A percentile compares a stretch with the other conserved stretches of the same genome.
Evolutionary conservation across 2,329 filamentous ascomycete species (phyloP).

Genomic region (Colletotrichum chlorophyti): DNA sequence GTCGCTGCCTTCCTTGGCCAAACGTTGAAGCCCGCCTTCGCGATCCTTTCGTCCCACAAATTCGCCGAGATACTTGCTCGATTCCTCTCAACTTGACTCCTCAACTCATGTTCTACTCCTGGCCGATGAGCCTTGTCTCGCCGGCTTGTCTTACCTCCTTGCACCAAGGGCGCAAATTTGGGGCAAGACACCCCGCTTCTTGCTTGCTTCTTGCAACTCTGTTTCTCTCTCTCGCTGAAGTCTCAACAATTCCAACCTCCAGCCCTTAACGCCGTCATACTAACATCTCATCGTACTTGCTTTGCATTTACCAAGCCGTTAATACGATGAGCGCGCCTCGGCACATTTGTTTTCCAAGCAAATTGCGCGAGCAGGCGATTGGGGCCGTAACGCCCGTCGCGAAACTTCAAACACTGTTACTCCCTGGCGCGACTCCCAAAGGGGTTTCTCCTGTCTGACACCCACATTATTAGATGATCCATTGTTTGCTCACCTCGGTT

Average conservation of each 20-base stretch:
- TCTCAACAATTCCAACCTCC: too few species aligned
- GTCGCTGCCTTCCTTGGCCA: background rate
- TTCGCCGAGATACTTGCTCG: conserved; percentile 16
- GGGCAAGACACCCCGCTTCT: background rate
- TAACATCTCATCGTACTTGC: background rate
- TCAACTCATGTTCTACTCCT: background rate
- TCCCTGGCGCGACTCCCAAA: background rate
- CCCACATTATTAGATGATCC: background rate
- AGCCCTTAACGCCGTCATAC: too few species aligned
- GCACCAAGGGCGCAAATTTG: too few species aligned
- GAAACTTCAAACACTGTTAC: conserved; percentile 20
- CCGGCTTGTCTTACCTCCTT: background rate
- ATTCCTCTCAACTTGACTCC: background rate
- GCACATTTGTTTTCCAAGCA: background rate
- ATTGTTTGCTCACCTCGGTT: conserved; percentile 14
- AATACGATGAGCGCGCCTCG: background rate
- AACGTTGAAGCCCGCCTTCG: conserved; percentile 13
- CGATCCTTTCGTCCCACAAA: too few species aligned
- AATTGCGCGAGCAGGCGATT: conserved; percentile 2
- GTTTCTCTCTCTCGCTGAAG: too few species aligned
- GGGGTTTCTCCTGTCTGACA: conserved; percentile 11
- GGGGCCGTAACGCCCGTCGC: conserved; percentile 11
- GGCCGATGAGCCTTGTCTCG: background rate
- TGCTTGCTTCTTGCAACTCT: conserved; percentile 16
- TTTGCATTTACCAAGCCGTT: background rate